Conservation (phyloP, 306 rosid genomes). For the Corylus heterophylla region DNA sequence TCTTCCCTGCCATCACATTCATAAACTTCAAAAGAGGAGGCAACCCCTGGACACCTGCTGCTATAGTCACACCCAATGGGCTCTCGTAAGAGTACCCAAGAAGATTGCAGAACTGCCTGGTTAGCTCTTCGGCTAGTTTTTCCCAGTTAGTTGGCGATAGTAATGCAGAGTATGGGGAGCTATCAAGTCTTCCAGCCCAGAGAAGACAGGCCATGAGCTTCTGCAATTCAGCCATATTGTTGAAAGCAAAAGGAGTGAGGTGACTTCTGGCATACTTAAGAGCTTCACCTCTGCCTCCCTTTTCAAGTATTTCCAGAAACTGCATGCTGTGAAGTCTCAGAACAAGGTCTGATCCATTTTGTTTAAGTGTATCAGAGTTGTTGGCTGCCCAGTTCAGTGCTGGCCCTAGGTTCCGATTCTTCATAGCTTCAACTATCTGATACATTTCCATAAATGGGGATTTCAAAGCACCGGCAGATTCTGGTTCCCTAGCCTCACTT, state of each 20-base stretch:
- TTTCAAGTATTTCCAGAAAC: constrained; percentile 60
- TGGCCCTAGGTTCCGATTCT: constrained; percentile 62
- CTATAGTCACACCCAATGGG: constrained; percentile 76
- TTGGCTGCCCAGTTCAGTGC: constrained; percentile 79
- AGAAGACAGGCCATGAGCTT: constrained; percentile 77
- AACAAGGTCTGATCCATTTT: constrained; percentile 66
- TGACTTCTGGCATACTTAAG: constrained; percentile 62
- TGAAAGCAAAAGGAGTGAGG: constrained; percentile 61
- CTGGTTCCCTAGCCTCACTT: constrained; percentile 59
- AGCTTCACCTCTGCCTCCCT: constrained; percentile 63
- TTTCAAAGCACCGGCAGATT: constrained; percentile 59
- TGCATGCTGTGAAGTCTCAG: constrained; percentile 79
- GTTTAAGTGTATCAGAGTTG: constrained; percentile 60
- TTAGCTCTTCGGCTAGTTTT: constrained; percentile 62
- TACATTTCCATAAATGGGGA: constrained; percentile 76
- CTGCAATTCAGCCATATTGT: constrained; percentile 65
- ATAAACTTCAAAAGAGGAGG: constrained; percentile 77
- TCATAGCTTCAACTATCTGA: constrained; percentile 75
- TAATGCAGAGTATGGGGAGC: constrained; percentile 64
- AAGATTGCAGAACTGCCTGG: constrained; percentile 84
- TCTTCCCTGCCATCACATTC: constrained; percentile 86
- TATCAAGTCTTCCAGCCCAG: constrained; percentile 82
- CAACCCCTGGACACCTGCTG: constrained; percentile 76
- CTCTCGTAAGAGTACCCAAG: constrained; percentile 76
- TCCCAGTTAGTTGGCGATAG: constrained; percentile 71